Evolutionary conservation across 352 stramenopile genomes (phyloP).

Genomic region (Pythium volutum): DNA sequence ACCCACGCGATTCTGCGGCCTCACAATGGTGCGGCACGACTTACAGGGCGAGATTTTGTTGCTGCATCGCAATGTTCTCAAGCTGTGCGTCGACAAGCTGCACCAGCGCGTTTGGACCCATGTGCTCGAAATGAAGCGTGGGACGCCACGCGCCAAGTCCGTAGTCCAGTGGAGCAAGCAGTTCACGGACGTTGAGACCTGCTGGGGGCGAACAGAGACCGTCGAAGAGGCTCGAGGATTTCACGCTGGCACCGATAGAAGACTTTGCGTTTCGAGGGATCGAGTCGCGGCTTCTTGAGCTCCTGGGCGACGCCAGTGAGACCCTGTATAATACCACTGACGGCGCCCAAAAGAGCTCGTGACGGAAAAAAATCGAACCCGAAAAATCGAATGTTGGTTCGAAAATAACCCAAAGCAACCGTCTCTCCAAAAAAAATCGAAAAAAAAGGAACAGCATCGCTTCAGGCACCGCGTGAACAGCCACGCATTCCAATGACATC

Average conservation of each 20-base stretch:
- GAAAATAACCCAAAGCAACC: neutral
- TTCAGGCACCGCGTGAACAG: neutral
- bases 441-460: neutral
- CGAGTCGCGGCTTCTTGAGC: slow-evolving; percentile 3
- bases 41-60: slow-evolving; percentile 4
- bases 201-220: neutral
- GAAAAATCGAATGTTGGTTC: neutral
- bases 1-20: slow-evolving; percentile 67
- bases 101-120: slow-evolving; percentile 42
- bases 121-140: slow-evolving; percentile 34
- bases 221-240: neutral
- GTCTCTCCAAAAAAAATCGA: neutral
- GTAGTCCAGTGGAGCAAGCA: slow-evolving; percentile 12
- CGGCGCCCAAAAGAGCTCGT: slow-evolving; percentile 2
- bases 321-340: slow-evolving; percentile 2
- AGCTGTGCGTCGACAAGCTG: slow-evolving; percentile 27
- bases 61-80: slow-evolving; percentile 23
- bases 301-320: neutral
- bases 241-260: neutral
- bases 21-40: slow-evolving; percentile 40
- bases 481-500: neutral
- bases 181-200: slow-evolving; percentile 27
- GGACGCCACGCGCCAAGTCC: slow-evolving; percentile 16
- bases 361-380: neutral
- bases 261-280: neutral